Evolutionary conservation across 2,329 filamentous ascomycete species (phyloP).

Genomic region (Epichloe sp.): DNA sequence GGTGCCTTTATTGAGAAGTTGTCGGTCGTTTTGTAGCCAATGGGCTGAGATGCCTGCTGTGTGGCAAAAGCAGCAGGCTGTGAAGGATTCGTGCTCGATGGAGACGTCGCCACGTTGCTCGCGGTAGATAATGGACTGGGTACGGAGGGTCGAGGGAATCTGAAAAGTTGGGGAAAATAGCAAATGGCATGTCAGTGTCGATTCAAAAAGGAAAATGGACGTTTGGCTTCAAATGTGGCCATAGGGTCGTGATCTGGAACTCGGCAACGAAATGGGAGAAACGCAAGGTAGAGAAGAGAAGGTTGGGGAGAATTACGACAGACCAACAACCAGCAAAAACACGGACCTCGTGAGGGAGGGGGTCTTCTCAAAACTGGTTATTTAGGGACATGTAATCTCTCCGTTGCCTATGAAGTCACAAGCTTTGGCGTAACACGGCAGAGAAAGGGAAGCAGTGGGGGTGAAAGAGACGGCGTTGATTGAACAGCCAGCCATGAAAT

Average conservation of each 20-base stretch:
- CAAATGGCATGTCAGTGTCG: not conserved
- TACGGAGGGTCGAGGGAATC: slow-evolving; percentile 33
- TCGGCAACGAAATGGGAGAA: not conserved
- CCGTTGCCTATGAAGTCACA: not conserved
- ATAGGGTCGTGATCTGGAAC: not conserved
- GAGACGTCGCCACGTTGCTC: slow-evolving; percentile 28
- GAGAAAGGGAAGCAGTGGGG: not conserved
- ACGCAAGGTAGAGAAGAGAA: not conserved
- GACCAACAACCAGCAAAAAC: not conserved
- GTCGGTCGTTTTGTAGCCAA: slow-evolving; percentile 6
- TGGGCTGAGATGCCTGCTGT: slow-evolving; percentile 13
- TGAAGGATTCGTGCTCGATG: slow-evolving; percentile 27
- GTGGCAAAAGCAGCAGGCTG: slow-evolving; percentile 10
- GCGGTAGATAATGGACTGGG: slow-evolving; percentile 38
- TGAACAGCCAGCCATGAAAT: not conserved
- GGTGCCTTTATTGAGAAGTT: slow-evolving; percentile 4
- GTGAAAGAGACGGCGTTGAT: not conserved
- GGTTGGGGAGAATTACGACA: not conserved
- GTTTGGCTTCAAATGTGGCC: not conserved
- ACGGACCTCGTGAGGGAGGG: not conserved
- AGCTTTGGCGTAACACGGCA: not conserved
- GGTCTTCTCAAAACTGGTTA: not conserved
- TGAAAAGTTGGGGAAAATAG: slow-evolving; percentile 12
- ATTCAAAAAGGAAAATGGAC: not conserved
- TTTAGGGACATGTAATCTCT: not conserved